Evolutionary conservation across 495 filamentous ascomycete species (phyloP), one percentile per base, ranked within the genome.

Genomic region (Bacidia rubella): DNA sequence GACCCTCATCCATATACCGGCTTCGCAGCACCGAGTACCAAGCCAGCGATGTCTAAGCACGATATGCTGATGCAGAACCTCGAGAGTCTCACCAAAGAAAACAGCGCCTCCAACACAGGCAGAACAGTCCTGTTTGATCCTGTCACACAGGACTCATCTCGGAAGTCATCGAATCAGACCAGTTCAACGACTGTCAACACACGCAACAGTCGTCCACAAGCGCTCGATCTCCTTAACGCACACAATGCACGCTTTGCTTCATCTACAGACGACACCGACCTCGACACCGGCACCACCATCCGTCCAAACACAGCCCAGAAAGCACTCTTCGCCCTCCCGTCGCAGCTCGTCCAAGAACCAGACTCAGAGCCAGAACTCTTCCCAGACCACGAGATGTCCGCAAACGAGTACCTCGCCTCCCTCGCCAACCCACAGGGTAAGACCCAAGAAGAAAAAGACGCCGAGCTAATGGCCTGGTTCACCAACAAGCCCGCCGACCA

Each of bases 1-100:
- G 47, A 50, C 4, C 47, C 47, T 17, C 47, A 50, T 50, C 47
- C 47, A 11, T 50, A 50, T 26, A 50, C 47, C 5, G 47, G 47
- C 12, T 50, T 50, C n/a, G 23, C 27, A 1, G 27, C 29, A 11
- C 25, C 47, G 2, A 35, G 25, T 9, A 50, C 22, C 47, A 50
- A 50, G 47, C 22, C 47, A 11, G 5, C 29, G 29, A 35, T 35
- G 29, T 35, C 29, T 5, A 35, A 35, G 15, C 7, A 5, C 7
- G 47, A 50, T 17, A 35, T 50, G 29, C 47, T 50, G 2, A 38
- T 50, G 47, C 47, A 50, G 27, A 35, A 19, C 11, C 11, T 50
- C 29, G 47, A 50, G 29, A 21, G 23, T 3, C 15, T 38, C 1
- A 2, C 47, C 17, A 32, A 23, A 3, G 47, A 50, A 22, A 38